A percentile compares a stretch with the other conserved stretches of the same genome.
These are phyloP conservation scores for Solanum habrochaites DNA, from an alignment of 257 asterid species.

Conservation along the genomic window DNA sequence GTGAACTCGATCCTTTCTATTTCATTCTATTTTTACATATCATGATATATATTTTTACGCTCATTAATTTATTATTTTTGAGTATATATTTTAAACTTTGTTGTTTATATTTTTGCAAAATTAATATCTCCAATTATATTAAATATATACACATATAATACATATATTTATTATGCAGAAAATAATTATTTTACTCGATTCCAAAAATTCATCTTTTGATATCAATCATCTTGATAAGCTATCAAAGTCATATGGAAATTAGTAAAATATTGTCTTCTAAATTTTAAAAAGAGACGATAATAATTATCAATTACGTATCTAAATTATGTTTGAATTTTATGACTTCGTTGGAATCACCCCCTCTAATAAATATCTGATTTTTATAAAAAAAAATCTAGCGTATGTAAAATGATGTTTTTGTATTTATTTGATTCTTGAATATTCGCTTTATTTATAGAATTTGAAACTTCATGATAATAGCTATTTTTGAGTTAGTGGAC, in stretches of 20 bases:
- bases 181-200: too few relatives aligned
- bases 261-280: too few relatives aligned
- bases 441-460: neutral
- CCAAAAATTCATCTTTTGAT: neutral
- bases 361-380: neutral
- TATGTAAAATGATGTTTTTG: neutral
- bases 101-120: too few relatives aligned
- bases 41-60: too few relatives aligned
- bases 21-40: too few relatives aligned
- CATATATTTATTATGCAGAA: fast-evolving
- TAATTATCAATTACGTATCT: too few relatives aligned
- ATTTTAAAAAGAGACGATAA: too few relatives aligned
- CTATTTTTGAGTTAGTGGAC: neutral
- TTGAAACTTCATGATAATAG: neutral
- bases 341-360: neutral
- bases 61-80: too few relatives aligned
- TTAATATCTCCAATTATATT: too few relatives aligned
- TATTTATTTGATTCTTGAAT: neutral
- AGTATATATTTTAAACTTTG: too few relatives aligned
- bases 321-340: neutral
- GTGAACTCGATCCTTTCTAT: too few relatives aligned
- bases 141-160: too few relatives aligned
- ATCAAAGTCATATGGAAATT: neutral
- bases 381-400: neutral
- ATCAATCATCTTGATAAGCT: neutral